phyloP scores from a whole-genome alignment of 169 alveolate species.

The Plasmodium malariae region DNA sequence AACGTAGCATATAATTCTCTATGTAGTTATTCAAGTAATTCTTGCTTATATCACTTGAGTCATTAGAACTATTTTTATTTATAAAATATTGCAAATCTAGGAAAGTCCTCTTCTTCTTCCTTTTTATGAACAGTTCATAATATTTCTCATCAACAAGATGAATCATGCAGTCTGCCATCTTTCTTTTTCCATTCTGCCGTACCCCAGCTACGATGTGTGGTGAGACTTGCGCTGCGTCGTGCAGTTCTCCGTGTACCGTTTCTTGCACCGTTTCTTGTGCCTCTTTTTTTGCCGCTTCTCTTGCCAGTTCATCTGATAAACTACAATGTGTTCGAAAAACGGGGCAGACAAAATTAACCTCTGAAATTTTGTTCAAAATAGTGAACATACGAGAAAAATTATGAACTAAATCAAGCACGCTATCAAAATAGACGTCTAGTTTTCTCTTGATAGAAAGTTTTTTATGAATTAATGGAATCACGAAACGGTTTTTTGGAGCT shows the following conservation, averaged over 20 bases:
- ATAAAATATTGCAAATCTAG: constrained; percentile 59
- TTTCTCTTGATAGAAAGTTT: neutral
- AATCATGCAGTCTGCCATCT: no score
- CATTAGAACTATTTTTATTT: neutral
- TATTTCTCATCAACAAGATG: neutral
- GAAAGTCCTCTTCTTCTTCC: constrained; percentile 7
- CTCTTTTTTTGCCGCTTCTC: neutral
- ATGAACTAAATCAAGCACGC: constrained; percentile 16
- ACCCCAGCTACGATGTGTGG: no score
- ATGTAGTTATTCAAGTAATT: constrained; percentile 11
- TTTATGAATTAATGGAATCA: constrained; percentile 66
- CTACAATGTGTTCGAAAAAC: neutral
- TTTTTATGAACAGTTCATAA: neutral
- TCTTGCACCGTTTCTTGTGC: no score
- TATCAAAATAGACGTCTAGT: constrained; percentile 18
- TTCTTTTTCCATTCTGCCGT: no score
- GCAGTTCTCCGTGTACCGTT: no score
- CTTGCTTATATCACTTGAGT: neutral
- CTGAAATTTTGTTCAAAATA: constrained; percentile 17
- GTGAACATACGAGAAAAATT: constrained; percentile 39
- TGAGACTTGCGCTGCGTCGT: no score
- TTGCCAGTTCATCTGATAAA: no score
- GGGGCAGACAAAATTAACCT: constrained; percentile 27
- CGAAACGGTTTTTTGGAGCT: constrained; percentile 2
- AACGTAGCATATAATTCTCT: constrained; percentile 20